Evolutionary conservation across 768 basidiomycete genomes (phyloP), one percentile per base, ranked within the genome.

Genomic region (Tulasnella sp.): DNA sequence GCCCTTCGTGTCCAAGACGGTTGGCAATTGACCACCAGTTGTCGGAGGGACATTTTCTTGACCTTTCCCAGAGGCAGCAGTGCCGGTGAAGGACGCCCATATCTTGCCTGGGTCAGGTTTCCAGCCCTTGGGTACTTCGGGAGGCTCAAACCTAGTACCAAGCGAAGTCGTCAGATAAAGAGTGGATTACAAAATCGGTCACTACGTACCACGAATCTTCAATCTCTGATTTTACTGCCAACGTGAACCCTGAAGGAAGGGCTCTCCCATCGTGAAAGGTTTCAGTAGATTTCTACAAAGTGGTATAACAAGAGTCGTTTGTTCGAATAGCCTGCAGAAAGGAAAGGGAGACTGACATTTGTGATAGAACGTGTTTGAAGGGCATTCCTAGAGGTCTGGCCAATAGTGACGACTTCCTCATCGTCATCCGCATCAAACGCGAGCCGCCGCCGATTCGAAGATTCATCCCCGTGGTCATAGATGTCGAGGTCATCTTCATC

Each of bases 401-500:
- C 68, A 48, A 67, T 63, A 27, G 66, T 61, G 21, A 67, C 62
- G 21, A 37, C 63, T 15, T 86, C 82, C 2, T 87, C 81, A 5
- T 84, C 83, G 14, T 83, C 82, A 15, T 68, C 69, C 29, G 72
- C 70, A 62, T 91, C 85, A 64, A 83, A 86, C 6, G 84, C 84
- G 41, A 79, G 72, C 36, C 77, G 73, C 48, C 56, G 49, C 27
- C 57, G n/a, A 58, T 70, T 76, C 59, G 74, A 71, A 14, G 67
- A 55, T 1, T 62, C 64, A 8, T 52, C 48, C 0, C 65, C 27
- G 36, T 72, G 69, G 62, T 89, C 87, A 62, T 92, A 93, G 4
- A 91, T 74, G 62, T 92, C 89, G 32, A 88, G 51, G 65, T 92
- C 92, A 65, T 97, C 92, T 45, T 93, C 89, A 48, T 97, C 93